Evolutionary conservation across 257 asterid genomes (phyloP), one percentile per base, ranked within the genome.

Genomic region (Forsythia suspensa): DNA sequence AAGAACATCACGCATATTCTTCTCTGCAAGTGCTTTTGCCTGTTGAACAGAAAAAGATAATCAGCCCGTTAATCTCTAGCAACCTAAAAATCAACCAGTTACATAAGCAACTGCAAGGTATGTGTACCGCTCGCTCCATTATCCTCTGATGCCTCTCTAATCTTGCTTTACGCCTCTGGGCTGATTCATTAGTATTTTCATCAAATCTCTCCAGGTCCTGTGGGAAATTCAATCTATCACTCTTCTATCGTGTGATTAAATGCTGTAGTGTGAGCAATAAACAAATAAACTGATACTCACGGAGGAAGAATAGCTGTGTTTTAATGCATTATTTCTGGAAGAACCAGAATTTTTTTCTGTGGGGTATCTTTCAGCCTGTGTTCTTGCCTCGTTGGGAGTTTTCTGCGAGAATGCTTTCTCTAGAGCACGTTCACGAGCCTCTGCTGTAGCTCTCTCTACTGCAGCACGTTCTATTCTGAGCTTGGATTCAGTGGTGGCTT

Each of bases 1-100:
- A 79, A 92, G 94, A 85, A 81, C 84, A 84, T 96, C 99, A 1
- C 98, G 95, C 89, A 84, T 87, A 82, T 96, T 96, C 91, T 96
- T 96, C 94, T 96, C 99, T 16, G 86, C 98, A 39, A 96, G 98
- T 44, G 99, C 99, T 77, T 92, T 92, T 73, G 92, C 98, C 99
- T 96, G 92, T 79, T 40, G 16, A 70, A 68, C 34, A 61, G 63
- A 72, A 68, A 74, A 73, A 57, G 68, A 38, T 80, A 76, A 44
- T 44, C 43, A 77, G 75, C 39, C 57, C 6, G 44, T 51, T 51
- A 80, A 29, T 29, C 34, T 29, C 34, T 1, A 79, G 74, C 52
- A 66, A 76, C 70, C 39, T 21, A 63, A 63, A 63, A 63, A 29
- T 63, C 70, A 63, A 63, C 24, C 7, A 76, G 79, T 76, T 76